Evolutionary conservation across 2,329 filamentous ascomycete genomes (phyloP), one percentile per base, ranked within the genome.

Genomic region (Thermomyces lanuginosus): DNA sequence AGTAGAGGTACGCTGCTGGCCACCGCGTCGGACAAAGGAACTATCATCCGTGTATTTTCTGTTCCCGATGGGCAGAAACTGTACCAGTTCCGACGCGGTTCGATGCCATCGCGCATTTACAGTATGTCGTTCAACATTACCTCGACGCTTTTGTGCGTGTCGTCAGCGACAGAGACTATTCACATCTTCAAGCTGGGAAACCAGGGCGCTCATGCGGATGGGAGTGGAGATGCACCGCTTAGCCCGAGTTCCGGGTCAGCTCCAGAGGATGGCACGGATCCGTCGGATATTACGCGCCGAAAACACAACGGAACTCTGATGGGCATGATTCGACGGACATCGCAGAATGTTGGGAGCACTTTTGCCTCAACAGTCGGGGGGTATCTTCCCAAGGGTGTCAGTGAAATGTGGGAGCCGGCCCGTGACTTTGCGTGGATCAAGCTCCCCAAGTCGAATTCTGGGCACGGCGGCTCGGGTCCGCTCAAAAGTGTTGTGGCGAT

Each of bases 81-180:
- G 10, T 95, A 84, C 51, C 86, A 98, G 49, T 98, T 98, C 56
- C 72, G 89, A 33, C 73, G 89, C 37, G 89, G 89, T 22, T 93
- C 86, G 2, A 93, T 93, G 53, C 89, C 89, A 0, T 84, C 84
- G 2, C 77, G 81, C 21, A 98, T 98, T 41, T 93, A 84, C 58
- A 92, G 83, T 68, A 93, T 98, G 83, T 92, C 84, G 1, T 98
- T 98, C 58, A 98, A 98, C 52, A 74, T 83, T 26, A 83, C 79
- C 32, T 92, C 84, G 2, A 92, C 84, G 1, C 63, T 98, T 7
- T 69, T 98, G 18, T 93, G 84, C 45, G 84, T 98, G 21, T 95
- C 89, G 4, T 95, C 86, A 3, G 84, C 83, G 1, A 92, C 84
- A 1, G 89, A 98, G 45, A 98, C 89, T 0, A 76, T 98, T 6